Evolutionary conservation across 2,329 filamentous ascomycete species (phyloP), one percentile per base, ranked within the genome.

Genomic region (Fusarium sp.): DNA sequence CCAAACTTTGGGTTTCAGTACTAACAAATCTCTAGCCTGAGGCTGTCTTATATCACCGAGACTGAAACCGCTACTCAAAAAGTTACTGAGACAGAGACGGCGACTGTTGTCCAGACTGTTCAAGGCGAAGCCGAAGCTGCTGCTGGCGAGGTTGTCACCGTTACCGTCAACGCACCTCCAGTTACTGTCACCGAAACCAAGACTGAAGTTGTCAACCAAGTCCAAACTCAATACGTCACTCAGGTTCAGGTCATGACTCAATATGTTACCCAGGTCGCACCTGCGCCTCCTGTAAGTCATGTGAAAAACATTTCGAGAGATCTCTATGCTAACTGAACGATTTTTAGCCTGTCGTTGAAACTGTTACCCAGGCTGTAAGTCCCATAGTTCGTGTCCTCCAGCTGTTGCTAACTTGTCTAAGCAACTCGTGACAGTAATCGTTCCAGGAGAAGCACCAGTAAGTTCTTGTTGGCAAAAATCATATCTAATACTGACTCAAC

Each of bases 21-120:
- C n/a, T 68, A 63, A 67, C 62, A 63, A 53, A n/a, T 38, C 28
- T 35, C 30, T 31, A 78, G 76, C 33, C 59, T 78, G 59, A 66
- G 73, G 36, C 38, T 78, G 45, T 78, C 76, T 18, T 73, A 75
- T 35, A 41, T 79, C 50, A 78, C 73, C 20, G 73, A 75, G n/a
- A 77, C 73, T 16, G 73, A 75, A 24, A 77, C 75, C 15, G 70
- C 65, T 20, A 76, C 72, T 41, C 53, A 74, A 42, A 68, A 68
- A 24, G 64, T 73, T 24, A 77, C 71, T 15, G 71, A 70, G 56
- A 75, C 65, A 24, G 65, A 60, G 24, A 71, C 65, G 6, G 58
- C 58, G 22, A 73, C 67, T 10, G 55, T 70, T 42, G 36, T 68
- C n/a, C 65, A 75, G 41, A 71, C 71, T 41, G 47, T 68, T 10